These are phyloP conservation scores for Pseudodiploospora longispora DNA, from an alignment of 2,329 filamentous ascomycete genomes.

Conservation along the genomic window DNA sequence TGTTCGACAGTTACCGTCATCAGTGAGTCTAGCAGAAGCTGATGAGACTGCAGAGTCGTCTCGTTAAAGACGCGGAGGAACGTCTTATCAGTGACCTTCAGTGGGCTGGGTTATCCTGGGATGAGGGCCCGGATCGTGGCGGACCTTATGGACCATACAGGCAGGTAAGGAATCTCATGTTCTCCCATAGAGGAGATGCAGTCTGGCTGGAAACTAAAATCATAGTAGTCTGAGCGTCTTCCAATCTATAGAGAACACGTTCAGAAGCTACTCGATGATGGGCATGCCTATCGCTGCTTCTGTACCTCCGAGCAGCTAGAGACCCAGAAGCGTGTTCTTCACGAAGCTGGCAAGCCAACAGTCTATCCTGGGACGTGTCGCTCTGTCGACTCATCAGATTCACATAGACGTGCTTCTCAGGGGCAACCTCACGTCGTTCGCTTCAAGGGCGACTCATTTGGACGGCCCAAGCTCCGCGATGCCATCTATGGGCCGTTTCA, in stretches of 20 bases:
- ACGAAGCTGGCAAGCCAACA: constrained; percentile 38
- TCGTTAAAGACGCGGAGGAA: constrained; percentile 71
- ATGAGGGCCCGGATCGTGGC: constrained; percentile 81
- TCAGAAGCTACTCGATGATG: constrained; percentile 57
- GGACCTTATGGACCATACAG: constrained; percentile 80
- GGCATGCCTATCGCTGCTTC: constrained; percentile 87
- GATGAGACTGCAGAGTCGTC: constrained; percentile 55
- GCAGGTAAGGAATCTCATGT: constrained; percentile 47
- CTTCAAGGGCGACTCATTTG: constrained; percentile 51
- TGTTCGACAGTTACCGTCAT: background rate
- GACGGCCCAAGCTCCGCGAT: constrained; percentile 61
- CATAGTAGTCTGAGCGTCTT: constrained; percentile 65
- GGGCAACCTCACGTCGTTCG: constrained; percentile 72
- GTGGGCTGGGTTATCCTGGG: constrained; percentile 89
- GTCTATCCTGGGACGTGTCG: constrained; percentile 60
- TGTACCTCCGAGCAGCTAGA: constrained; percentile 68
- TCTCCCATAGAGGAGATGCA: too few species aligned
- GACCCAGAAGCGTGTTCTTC: constrained; percentile 54
- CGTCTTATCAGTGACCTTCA: constrained; percentile 69
- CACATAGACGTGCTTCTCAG: constrained; percentile 57
- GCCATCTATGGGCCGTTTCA: constrained; percentile 67
- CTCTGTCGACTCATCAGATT: constrained; percentile 56
- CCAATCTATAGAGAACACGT: constrained; percentile 65
- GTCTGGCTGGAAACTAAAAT: background rate
- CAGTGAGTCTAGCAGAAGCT: background rate